These are phyloP conservation scores for Fraxinus angustifolia DNA, from an alignment of 305 asterid genomes.

Conservation along the genomic window DNA sequence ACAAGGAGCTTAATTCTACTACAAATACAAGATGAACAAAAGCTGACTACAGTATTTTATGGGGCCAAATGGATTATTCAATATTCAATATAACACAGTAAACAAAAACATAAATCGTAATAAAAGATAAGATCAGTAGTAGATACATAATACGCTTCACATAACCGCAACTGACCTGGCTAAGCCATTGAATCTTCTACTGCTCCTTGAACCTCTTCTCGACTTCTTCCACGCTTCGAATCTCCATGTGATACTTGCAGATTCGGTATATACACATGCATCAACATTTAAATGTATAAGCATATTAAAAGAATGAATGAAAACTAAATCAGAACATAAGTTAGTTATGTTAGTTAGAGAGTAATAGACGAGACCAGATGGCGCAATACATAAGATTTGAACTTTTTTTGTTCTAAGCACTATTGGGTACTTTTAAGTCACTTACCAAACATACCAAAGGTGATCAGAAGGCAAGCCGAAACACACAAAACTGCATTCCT, in stretches of 20 bases:
- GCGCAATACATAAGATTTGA: not conserved
- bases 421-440: not conserved
- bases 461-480: constrained; percentile 52
- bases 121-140: too few relatives aligned
- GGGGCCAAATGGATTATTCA: too few relatives aligned
- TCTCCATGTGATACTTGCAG: constrained; percentile 64
- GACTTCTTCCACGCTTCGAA: constrained; percentile 62
- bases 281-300: not conserved
- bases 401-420: not conserved
- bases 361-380: not conserved
- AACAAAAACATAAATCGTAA: too few relatives aligned
- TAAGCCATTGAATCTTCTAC: constrained; percentile 22
- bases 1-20: not conserved
- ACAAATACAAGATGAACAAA: not conserved
- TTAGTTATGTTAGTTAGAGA: not conserved
- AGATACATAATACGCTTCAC: too few relatives aligned
- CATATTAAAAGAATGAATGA: not conserved
- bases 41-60: not conserved
- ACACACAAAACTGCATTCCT: constrained; percentile 72
- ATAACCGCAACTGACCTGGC: too few relatives aligned
- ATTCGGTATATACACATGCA: constrained; percentile 73
- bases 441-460: not conserved
- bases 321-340: not conserved
- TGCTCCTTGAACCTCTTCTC: constrained; percentile 75
- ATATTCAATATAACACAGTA: too few relatives aligned